phyloP scores from a whole-genome alignment of 192 early-diverging fungal genomes.

The Endogone sp. region DNA sequence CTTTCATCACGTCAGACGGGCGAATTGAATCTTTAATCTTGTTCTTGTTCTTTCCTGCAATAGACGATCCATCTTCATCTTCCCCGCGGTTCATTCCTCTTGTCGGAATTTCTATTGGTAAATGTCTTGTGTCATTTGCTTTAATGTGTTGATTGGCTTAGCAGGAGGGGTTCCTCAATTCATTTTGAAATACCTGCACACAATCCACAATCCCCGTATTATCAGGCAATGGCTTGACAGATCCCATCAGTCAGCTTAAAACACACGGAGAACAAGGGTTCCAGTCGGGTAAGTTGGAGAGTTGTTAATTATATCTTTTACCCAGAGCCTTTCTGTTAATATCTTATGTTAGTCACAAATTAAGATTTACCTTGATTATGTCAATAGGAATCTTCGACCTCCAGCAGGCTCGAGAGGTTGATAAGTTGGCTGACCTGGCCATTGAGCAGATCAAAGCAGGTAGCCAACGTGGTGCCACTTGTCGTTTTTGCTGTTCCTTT shows the following conservation, averaged over 20 bases:
- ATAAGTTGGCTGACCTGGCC: slow-evolving; percentile 24
- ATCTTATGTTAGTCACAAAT: too few relatives aligned
- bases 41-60: too few relatives aligned
- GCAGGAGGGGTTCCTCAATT: neutral
- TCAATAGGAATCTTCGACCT: slow-evolving; percentile 43
- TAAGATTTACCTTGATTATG: neutral
- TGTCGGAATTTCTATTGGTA: slow-evolving; percentile 50
- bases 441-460: slow-evolving; percentile 38
- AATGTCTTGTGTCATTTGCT: neutral
- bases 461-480: slow-evolving; percentile 33
- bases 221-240: slow-evolving; percentile 63
- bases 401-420: slow-evolving; percentile 35
- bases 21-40: neutral
- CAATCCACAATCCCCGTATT: slow-evolving; percentile 22
- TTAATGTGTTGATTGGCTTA: neutral
- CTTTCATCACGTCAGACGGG: neutral
- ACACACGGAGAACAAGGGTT: slow-evolving; percentile 55
- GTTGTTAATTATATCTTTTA: too few relatives aligned
- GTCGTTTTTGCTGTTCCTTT: slow-evolving; percentile 38
- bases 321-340: too few relatives aligned
- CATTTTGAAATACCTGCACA: neutral
- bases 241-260: slow-evolving; percentile 54
- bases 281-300: slow-evolving; percentile 28
- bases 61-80: neutral
- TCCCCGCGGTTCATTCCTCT: slow-evolving; percentile 35